Evolutionary conservation across 176 grass and related monocot genomes (phyloP).

Genomic region (Coix lacrymajobi): DNA sequence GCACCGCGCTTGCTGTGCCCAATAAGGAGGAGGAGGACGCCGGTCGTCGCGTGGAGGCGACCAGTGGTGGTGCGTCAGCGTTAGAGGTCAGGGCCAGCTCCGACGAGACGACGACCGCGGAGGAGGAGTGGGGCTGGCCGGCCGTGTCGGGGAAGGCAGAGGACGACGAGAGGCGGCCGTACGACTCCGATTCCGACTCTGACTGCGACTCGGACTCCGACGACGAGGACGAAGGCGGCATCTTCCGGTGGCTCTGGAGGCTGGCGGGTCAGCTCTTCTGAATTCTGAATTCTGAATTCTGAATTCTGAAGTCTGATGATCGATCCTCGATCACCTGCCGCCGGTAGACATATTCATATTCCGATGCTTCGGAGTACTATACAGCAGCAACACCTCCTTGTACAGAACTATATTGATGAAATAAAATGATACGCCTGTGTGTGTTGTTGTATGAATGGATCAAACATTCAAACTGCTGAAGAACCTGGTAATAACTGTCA

Average conservation of each 20-base stretch:
- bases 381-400: neutral
- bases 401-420: conserved; percentile 7
- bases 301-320: neutral
- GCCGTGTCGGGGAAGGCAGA: neutral
- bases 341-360: neutral
- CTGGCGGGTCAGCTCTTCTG: conserved; percentile 32
- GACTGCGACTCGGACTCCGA: conserved; percentile 46
- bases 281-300: neutral
- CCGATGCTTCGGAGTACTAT: neutral
- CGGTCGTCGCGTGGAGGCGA: neutral
- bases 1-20: neutral
- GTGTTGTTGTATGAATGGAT: neutral
- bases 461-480: neutral
- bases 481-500: neutral
- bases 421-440: neutral
- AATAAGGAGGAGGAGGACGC: neutral
- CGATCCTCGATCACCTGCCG: neutral
- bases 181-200: conserved; percentile 29
- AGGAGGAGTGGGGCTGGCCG: neutral
- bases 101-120: neutral
- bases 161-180: neutral
- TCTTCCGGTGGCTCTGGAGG: conserved; percentile 39
- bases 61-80: neutral
- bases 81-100: no score
- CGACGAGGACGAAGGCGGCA: conserved; percentile 19